Conservation (phyloP, 2,329 filamentous ascomycete species). For the Bipolaris sorokiniana region DNA sequence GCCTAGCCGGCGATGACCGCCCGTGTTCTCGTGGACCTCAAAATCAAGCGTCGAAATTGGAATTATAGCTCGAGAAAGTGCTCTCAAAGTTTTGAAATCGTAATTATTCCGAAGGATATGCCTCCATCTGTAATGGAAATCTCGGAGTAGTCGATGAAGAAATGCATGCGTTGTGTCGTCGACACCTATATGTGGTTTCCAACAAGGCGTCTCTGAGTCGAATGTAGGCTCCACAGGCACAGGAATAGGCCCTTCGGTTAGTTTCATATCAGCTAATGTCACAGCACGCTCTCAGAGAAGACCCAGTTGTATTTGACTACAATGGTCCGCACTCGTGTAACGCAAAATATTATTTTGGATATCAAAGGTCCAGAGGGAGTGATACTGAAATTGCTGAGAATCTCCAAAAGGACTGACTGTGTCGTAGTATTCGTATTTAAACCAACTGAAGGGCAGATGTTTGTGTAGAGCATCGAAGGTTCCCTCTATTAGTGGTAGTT, state of each 20-base stretch:
- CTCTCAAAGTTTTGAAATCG: not conserved
- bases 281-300: constrained; percentile 2
- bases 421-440: not conserved
- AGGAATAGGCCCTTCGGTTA: not conserved
- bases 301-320: not conserved
- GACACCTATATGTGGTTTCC: not conserved
- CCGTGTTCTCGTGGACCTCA: not conserved
- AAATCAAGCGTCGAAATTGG: constrained; percentile 2
- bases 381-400: not conserved
- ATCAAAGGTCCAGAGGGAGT: constrained; percentile 4
- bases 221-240: not conserved
- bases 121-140: constrained; percentile 2
- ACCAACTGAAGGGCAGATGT: not conserved
- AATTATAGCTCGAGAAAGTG: constrained; percentile 1
- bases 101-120: constrained; percentile 3
- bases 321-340: not conserved
- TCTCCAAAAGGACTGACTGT: constrained; percentile 1
- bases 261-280: not conserved
- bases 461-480: not conserved
- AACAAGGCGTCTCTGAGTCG: not conserved
- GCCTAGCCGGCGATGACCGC: not conserved
- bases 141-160: not conserved
- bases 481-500: not conserved
- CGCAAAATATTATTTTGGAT: constrained; percentile 1
- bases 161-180: constrained; percentile 3